phyloP scores from a whole-genome alignment of 2,329 filamentous ascomycete species.

The Waltergamsia citrina region DNA sequence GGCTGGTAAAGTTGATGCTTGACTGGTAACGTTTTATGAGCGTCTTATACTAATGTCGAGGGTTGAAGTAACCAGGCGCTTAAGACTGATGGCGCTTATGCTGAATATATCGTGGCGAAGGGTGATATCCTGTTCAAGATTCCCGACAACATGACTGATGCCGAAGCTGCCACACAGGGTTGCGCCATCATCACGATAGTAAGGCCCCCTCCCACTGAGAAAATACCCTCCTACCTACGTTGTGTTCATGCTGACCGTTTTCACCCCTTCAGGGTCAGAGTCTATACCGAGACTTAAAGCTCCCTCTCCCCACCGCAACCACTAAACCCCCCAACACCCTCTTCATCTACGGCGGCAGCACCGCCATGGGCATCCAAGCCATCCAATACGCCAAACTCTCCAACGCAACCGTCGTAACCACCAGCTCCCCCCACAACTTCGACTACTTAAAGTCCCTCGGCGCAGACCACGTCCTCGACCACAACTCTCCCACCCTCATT shows the following conservation, averaged over 20 bases:
- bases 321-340: constrained; percentile 24
- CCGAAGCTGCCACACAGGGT: constrained; percentile 33
- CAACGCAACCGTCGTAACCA: constrained; percentile 27
- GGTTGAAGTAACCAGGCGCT: constrained; percentile 8
- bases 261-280: constrained; percentile 29
- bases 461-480: constrained; percentile 36
- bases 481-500: constrained; percentile 17
- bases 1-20: constrained; percentile 13
- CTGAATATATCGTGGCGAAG: constrained; percentile 25
- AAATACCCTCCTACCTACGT: too few species aligned
- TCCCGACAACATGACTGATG: constrained; percentile 33
- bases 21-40: not conserved
- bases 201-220: too few species aligned
- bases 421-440: constrained; percentile 26
- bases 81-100: constrained; percentile 32
- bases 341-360: constrained; percentile 39
- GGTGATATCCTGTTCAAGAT: constrained; percentile 30
- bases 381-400: constrained; percentile 33
- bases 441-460: constrained; percentile 27
- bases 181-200: constrained; percentile 30
- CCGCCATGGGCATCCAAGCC: constrained; percentile 43
- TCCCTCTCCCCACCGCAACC: constrained; percentile 33
- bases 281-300: constrained; percentile 33
- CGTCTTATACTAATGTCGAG: not conserved
- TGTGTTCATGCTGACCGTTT: not conserved